phyloP scores from a whole-genome alignment of 2,329 filamentous ascomycete genomes.

The Penicillium brasilianum region DNA sequence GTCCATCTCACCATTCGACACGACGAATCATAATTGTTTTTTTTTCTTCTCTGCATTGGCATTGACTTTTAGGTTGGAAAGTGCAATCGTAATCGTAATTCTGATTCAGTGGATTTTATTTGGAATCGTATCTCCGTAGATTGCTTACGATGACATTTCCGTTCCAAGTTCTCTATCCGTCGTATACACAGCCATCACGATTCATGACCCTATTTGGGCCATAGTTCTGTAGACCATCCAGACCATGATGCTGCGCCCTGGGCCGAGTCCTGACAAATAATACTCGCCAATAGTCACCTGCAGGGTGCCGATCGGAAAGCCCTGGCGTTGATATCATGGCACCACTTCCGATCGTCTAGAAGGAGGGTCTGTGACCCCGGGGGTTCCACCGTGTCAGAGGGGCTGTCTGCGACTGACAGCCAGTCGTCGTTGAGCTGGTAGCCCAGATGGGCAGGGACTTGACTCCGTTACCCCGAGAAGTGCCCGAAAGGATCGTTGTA shows the following conservation, averaged over 20 bases:
- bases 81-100: not conserved
- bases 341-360: not conserved
- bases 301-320: conserved; percentile 4
- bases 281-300: conserved; percentile 5
- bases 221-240: not conserved
- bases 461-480: not conserved
- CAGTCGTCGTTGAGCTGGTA: not conserved
- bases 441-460: not conserved
- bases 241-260: not conserved
- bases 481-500: not conserved
- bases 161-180: not conserved
- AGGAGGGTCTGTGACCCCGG: not conserved
- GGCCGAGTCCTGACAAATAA: not conserved
- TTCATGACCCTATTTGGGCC: not conserved
- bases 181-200: not conserved
- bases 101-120: not conserved
- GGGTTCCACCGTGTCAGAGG: not conserved
- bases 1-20: not conserved
- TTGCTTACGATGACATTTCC: too few relatives aligned
- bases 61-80: not conserved
- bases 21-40: not conserved
- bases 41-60: not conserved
- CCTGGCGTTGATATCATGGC: conserved; percentile 1
- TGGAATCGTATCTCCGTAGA: too few relatives aligned
- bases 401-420: not conserved